Evolutionary conservation across 176 grass and related monocot species (phyloP), one percentile per base, ranked within the genome.

Genomic region (Oryza meyeriana): DNA sequence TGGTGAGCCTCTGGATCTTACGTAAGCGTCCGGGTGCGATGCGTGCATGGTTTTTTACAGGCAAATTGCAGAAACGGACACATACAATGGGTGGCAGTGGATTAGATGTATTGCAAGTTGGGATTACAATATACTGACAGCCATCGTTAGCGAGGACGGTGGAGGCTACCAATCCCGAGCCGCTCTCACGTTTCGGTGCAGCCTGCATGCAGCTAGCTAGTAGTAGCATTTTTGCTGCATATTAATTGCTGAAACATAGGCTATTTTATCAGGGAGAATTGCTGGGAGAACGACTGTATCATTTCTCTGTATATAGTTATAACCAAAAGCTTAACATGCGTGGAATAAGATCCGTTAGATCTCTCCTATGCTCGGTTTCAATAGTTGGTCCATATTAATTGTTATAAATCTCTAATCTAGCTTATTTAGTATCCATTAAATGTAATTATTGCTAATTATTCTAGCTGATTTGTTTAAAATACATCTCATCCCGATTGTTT

Each of bases 131-230:
- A 81, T 76, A 85, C 26, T 40, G 70, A 41, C 22, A 6, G 25
- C 25, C 77, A 64, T 85, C 75, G 62, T 75, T 84, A 75, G 74
- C 61, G 50, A 61, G 81, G 17, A 67, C 20, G 50, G 70, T 75
- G 87, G 82, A 80, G 77, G 77, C 71, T 80, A 76, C 87, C 82
- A 76, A 85, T 89, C 87, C 77, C 87, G 25, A 85, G 77, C 22
- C 77, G 72, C 27, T 55, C 40, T 71, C 77, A 85, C 65, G 82
- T 76, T 78, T 81, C 52, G 22, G 52, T 85, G 39, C 30, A 75
- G 62, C 28, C 59, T 59, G 20, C 35, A 67, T 47, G 44, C 44
- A 55, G 50, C 18, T 22, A 55, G 14, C 29, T 61, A n/a, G n/a
- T n/a, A n/a, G n/a, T n/a, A n/a, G n/a, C n/a, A n/a, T n/a, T 27